These are phyloP conservation scores for Epichloe baconii DNA, from an alignment of 2,329 filamentous ascomycete species.

Conservation along the genomic window DNA sequence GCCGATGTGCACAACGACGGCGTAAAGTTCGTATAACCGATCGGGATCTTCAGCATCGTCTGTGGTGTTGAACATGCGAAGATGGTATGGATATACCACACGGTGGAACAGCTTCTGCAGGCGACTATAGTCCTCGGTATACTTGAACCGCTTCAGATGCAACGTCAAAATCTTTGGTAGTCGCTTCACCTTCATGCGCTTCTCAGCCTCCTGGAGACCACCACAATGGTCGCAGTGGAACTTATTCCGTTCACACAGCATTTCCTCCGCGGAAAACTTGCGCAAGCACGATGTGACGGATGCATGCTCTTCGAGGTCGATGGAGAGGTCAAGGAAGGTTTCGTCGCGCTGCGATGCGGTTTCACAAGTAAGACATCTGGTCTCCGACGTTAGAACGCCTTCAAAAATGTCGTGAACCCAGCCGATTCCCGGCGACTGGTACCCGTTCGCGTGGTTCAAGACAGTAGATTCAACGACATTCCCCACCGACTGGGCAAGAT, in stretches of 20 bases:
- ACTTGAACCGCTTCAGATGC: conserved; percentile 95
- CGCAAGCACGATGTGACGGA: conserved; percentile 91
- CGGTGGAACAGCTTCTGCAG: conserved; percentile 94
- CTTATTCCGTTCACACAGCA: conserved; percentile 96
- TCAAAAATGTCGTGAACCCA: conserved; percentile 99
- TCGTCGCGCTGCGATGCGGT: conserved; percentile 91
- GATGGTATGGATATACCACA: conserved; percentile 91
- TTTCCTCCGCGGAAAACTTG: conserved; percentile 96
- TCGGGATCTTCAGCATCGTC: conserved; percentile 91
- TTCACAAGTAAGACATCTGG: conserved; percentile 90
- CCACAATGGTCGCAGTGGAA: conserved; percentile 98
- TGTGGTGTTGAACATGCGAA: conserved; percentile 94
- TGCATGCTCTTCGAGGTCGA: conserved; percentile 88
- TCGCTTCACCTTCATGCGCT: conserved; percentile 97
- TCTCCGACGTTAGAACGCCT: conserved; percentile 87
- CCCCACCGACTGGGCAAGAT: conserved; percentile 39
- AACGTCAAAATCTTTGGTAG: conserved; percentile 83
- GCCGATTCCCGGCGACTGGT: conserved; percentile 51
- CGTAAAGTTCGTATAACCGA: conserved; percentile 89
- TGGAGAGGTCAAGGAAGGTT: conserved; percentile 88
- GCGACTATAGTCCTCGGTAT: conserved; percentile 86
- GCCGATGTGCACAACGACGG: conserved; percentile 93
- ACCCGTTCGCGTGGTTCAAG: conserved; percentile 25
- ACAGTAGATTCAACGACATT: conserved; percentile 20
- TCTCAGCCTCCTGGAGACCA: conserved; percentile 92